phyloP scores from a whole-genome alignment of 331 rosid species.

The Cydonia oblonga region DNA sequence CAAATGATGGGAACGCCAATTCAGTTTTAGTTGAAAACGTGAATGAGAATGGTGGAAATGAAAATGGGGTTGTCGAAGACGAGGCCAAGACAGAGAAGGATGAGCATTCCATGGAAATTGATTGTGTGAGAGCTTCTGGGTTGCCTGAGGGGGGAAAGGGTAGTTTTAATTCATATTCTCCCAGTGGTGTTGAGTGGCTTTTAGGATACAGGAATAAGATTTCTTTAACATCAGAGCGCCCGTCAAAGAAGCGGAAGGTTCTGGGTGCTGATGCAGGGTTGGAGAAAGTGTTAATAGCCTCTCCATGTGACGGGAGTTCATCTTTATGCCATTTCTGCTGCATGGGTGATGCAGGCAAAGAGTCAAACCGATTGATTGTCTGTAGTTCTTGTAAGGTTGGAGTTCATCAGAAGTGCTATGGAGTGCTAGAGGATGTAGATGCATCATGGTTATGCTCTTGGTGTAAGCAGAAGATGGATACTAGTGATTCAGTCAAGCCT shows the following conservation, averaged over 20 bases:
- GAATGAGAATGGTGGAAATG: neutral
- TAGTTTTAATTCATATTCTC: neutral
- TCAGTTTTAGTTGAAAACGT: neutral
- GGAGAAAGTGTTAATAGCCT: slow-evolving; percentile 48
- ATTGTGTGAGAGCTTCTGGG: slow-evolving; percentile 21
- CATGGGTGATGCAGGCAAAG: slow-evolving; percentile 30
- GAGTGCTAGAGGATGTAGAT: slow-evolving; percentile 34
- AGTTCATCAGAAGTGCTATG: slow-evolving; percentile 83
- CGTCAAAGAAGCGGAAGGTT: slow-evolving; percentile 84
- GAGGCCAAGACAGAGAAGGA: slow-evolving; percentile 27
- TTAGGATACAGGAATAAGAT: slow-evolving; percentile 70
- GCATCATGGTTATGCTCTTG: slow-evolving; percentile 76
- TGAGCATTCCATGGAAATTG: slow-evolving; percentile 26
- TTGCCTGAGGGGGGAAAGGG: slow-evolving; percentile 19
- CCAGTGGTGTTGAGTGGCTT: slow-evolving; percentile 60
- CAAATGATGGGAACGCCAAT: neutral
- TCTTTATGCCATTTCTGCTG: slow-evolving; percentile 72
- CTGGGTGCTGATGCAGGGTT: slow-evolving; percentile 68
- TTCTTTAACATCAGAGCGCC: slow-evolving; percentile 67
- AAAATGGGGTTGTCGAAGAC: slow-evolving; percentile 16
- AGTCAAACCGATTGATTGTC: slow-evolving; percentile 41
- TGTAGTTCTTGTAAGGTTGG: slow-evolving; percentile 63
- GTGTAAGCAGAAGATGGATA: slow-evolving; percentile 52
- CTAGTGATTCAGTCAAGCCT: slow-evolving; percentile 33
- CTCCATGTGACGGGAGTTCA: slow-evolving; percentile 46